phyloP scores from a whole-genome alignment of 2,329 filamentous ascomycete species.

The Esteya vermicola region DNA sequence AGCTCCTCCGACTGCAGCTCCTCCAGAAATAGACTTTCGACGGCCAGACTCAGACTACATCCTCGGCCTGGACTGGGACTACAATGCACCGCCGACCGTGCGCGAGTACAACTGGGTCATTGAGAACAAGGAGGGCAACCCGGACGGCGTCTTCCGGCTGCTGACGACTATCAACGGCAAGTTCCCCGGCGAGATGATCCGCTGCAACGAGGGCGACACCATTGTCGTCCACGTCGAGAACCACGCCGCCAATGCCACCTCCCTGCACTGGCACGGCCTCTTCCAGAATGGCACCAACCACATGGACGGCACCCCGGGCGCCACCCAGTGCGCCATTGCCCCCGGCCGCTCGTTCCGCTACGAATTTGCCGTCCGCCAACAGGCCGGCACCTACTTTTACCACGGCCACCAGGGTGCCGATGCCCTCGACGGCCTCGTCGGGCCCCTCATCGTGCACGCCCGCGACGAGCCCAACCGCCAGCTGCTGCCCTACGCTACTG shows the following conservation, averaged over 20 bases:
- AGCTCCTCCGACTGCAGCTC: constrained; percentile 40
- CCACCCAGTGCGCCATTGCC: constrained; percentile 46
- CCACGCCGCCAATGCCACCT: constrained; percentile 45
- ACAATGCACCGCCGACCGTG: constrained; percentile 28
- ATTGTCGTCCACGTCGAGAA: constrained; percentile 55
- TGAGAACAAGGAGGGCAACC: constrained; percentile 45
- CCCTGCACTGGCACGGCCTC: constrained; percentile 57
- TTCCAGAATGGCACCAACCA: constrained; percentile 62
- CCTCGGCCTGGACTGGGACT: constrained; percentile 42
- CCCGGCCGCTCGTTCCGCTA: constrained; percentile 45
- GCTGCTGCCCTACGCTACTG: constrained; percentile 43
- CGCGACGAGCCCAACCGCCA: constrained; percentile 37
- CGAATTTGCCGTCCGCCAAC: constrained; percentile 13
- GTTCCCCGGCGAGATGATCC: constrained; percentile 60
- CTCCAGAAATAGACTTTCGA: constrained; percentile 14
- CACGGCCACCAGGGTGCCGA: constrained; percentile 55
- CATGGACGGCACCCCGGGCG: constrained; percentile 51
- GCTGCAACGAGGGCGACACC: constrained; percentile 60
- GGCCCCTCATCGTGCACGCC: constrained; percentile 45
- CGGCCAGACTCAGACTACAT: constrained; percentile 34
- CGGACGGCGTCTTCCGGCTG: constrained; percentile 51
- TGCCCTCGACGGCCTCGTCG: constrained; percentile 52
- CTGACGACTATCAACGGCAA: constrained; percentile 58
- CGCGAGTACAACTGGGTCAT: constrained; percentile 49
- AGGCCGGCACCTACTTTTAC: constrained; percentile 48